These are phyloP conservation scores for Penicillium parvum DNA, from an alignment of 495 filamentous ascomycete species.

Conservation along the genomic window DNA sequence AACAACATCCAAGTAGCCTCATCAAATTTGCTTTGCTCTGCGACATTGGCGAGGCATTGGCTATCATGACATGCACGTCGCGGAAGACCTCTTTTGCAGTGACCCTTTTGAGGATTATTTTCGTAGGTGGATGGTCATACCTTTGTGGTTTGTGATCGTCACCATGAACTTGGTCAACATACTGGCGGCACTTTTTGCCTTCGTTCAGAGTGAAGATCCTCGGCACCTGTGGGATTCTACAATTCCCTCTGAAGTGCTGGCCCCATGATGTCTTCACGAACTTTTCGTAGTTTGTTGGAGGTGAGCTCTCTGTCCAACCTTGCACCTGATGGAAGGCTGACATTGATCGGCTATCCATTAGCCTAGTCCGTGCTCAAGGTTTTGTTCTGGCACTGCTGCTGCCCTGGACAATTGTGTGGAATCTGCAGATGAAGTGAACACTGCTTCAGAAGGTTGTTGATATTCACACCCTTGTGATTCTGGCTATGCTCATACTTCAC, in stretches of 20 bases:
- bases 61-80: conserved; percentile 21
- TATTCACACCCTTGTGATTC: conserved; percentile 19
- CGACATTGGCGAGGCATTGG: conserved; percentile 17
- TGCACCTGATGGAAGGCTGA: not conserved
- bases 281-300: conserved; percentile 20
- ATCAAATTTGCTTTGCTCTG: conserved; percentile 19
- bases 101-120: conserved; percentile 18
- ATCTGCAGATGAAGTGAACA: conserved; percentile 20
- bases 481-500: no score
- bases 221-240: conserved; percentile 15
- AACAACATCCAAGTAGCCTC: conserved; percentile 13
- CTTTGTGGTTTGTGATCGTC: conserved; percentile 20
- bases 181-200: conserved; percentile 16
- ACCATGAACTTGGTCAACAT: conserved; percentile 21
- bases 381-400: conserved; percentile 16
- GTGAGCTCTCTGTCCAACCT: not conserved
- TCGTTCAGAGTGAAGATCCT: conserved; percentile 19
- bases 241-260: conserved; percentile 23
- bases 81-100: conserved; percentile 21
- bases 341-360: not conserved
- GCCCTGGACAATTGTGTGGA: conserved; percentile 22
- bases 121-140: conserved; percentile 14
- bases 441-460: conserved; percentile 23
- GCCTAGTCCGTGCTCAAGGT: conserved; percentile 22
- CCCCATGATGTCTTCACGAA: conserved; percentile 16